These are phyloP conservation scores for Rhizophagus clarus DNA, from an alignment of 192 early-diverging fungal genomes.

Conservation along the genomic window DNA sequence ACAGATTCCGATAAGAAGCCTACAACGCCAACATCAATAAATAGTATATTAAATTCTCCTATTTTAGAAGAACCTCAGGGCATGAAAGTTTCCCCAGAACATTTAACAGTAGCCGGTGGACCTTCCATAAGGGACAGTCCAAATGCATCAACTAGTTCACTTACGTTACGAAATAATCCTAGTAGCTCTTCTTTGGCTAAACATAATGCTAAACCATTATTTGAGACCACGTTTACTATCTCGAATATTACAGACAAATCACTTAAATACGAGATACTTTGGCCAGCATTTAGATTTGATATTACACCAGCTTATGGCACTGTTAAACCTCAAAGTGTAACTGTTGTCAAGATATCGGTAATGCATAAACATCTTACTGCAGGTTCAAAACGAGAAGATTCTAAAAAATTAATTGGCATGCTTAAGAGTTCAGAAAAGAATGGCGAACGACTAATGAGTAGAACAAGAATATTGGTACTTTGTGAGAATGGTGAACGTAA, in stretches of 20 bases:
- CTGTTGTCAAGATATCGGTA: conserved; percentile 25
- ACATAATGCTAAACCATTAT: conserved; percentile 33
- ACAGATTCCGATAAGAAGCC: conserved; percentile 24
- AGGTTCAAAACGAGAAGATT: conserved; percentile 25
- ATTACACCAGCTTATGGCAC: conserved; percentile 25
- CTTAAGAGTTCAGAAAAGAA: conserved; percentile 19
- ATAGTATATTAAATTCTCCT: background rate
- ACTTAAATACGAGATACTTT: conserved; percentile 30
- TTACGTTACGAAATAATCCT: conserved; percentile 24
- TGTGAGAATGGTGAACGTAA: conserved; percentile 31
- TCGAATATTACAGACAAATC: conserved; percentile 24
- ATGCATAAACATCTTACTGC: conserved; percentile 29
- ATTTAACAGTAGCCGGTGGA: conserved; percentile 20
- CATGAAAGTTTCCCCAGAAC: conserved; percentile 31
- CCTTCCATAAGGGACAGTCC: background rate
- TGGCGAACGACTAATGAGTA: conserved; percentile 17
- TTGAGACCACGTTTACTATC: conserved; percentile 31
- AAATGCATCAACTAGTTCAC: conserved; percentile 10
- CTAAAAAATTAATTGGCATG: conserved; percentile 28
- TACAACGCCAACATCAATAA: background rate
- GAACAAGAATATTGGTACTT: conserved; percentile 22
- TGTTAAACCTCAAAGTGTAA: conserved; percentile 20
- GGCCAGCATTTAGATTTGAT: conserved; percentile 33
- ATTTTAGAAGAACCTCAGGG: conserved; percentile 26
- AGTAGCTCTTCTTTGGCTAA: conserved; percentile 29